These are phyloP conservation scores for Dipodascus albidus DNA, from an alignment of 805 yeast species.

Conservation along the genomic window DNA sequence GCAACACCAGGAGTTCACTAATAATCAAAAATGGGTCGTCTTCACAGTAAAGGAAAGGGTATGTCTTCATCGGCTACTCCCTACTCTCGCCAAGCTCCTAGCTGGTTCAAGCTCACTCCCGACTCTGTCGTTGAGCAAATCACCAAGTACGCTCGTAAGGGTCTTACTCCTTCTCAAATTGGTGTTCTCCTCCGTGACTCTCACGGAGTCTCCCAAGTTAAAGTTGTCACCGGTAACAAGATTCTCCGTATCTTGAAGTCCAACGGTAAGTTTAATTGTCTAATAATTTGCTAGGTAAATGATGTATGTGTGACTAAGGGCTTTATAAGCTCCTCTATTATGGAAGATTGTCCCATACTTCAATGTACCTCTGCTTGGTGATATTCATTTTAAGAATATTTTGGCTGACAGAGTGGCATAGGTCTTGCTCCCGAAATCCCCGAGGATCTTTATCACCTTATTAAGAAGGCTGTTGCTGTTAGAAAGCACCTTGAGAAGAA, in stretches of 20 bases:
- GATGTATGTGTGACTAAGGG: neutral
- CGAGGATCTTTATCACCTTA: conserved; percentile 98
- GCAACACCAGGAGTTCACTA: too few species aligned
- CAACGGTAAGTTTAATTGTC: conserved; percentile 51
- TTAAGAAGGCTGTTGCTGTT: conserved; percentile 98
- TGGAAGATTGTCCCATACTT: conserved; percentile 2
- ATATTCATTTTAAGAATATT: conserved; percentile 3
- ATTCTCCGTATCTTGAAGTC: conserved; percentile 97
- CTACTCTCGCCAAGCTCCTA: conserved; percentile 96
- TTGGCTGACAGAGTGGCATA: conserved; percentile 26
- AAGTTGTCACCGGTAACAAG: conserved; percentile 97
- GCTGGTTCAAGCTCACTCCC: conserved; percentile 97
- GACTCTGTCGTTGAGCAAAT: conserved; percentile 96
- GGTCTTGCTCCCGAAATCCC: conserved; percentile 98
- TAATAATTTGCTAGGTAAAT: neutral
- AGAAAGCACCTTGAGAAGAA: conserved; percentile 99
- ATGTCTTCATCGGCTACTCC: conserved; percentile 98
- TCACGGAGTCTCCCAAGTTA: conserved; percentile 98
- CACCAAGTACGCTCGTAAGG: conserved; percentile 99
- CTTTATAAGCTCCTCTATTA: conserved; percentile 3
- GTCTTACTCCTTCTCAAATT: conserved; percentile 98
- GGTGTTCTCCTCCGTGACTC: conserved; percentile 99
- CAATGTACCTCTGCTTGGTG: conserved; percentile 25
- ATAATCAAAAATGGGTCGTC: conserved; percentile 88
- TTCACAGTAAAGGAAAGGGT: conserved; percentile 99